Conservation (phyloP, 2,329 filamentous ascomycete genomes). For the Venturia carpophila region DNA sequence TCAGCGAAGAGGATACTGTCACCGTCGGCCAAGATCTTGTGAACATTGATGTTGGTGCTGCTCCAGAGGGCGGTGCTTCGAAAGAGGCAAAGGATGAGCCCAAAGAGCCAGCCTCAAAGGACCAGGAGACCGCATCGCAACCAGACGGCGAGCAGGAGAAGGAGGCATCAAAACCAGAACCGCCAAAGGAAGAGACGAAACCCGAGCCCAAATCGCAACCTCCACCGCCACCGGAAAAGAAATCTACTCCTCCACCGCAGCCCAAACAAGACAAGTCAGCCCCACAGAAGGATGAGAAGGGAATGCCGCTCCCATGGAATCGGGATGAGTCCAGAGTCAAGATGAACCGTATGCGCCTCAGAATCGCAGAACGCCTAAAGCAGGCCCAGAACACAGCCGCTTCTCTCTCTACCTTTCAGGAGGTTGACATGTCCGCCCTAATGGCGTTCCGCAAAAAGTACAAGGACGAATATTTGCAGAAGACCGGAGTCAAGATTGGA, state of each 20-base stretch:
- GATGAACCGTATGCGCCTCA: constrained; percentile 99
- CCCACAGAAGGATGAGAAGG: constrained; percentile 26
- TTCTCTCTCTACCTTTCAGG: constrained; percentile 96
- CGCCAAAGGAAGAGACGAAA: constrained; percentile 29
- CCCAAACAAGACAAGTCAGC: constrained; percentile 4
- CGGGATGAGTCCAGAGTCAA: constrained; percentile 91
- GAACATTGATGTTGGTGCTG: constrained; percentile 67
- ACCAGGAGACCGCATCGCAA: constrained; percentile 50
- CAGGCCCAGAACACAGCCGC: constrained; percentile 98
- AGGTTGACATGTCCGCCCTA: constrained; percentile 96
- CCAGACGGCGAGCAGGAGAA: constrained; percentile 42
- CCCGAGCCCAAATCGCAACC: constrained; percentile 29
- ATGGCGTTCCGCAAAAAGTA: constrained; percentile 97
- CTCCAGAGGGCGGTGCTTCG: constrained; percentile 44
- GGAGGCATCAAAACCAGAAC: constrained; percentile 32
- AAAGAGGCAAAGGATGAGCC: constrained; percentile 46
- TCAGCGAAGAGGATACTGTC: constrained; percentile 90
- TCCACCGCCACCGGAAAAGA: constrained; percentile 27
- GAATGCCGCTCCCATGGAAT: constrained; percentile 34
- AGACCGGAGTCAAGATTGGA: constrained; percentile 94
- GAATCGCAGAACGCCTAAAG: constrained; percentile 95
- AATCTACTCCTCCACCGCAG: constrained; percentile 24
- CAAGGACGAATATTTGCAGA: constrained; percentile 94
- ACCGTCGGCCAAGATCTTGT: constrained; percentile 87
- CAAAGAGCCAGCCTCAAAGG: constrained; percentile 51